A percentile compares a stretch with the other conserved stretches of the same genome.
Evolutionary conservation across 805 yeast species (phyloP).

Genomic region (Saccharomycopsis oosterbeekiorum): DNA sequence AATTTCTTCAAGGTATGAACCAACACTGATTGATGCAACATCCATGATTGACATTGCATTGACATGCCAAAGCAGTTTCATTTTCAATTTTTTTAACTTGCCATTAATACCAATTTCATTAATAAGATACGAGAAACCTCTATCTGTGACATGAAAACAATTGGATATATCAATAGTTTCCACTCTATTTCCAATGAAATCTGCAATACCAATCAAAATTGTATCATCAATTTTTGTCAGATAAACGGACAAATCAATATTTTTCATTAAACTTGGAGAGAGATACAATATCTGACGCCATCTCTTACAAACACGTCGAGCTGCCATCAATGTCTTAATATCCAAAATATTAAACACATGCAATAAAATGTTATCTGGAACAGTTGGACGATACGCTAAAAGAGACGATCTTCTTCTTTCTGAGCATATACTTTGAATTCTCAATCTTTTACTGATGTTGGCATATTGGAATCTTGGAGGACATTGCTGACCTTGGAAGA

Average conservation of each 20-base stretch:
- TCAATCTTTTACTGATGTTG: constrained; percentile 43
- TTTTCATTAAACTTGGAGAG: constrained; percentile 42
- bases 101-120: constrained; percentile 65
- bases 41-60: constrained; percentile 80
- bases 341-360: constrained; percentile 43
- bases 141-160: constrained; percentile 71
- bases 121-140: constrained; percentile 60
- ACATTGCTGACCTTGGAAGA: constrained; percentile 15
- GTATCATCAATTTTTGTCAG: constrained; percentile 51
- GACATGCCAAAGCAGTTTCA: constrained; percentile 70
- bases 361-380: constrained; percentile 52
- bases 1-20: constrained; percentile 45
- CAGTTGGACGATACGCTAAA: constrained; percentile 39
- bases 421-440: constrained; percentile 24
- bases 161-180: constrained; percentile 50
- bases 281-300: constrained; percentile 60
- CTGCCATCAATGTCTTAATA: constrained; percentile 50
- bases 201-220: constrained; percentile 47
- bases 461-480: constrained; percentile 36
- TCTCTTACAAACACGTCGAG: constrained; percentile 47
- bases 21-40: constrained; percentile 54
- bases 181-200: constrained; percentile 65
- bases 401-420: constrained; percentile 47
- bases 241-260: constrained; percentile 52
- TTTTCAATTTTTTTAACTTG: constrained; percentile 40